Conservation (phyloP, 768 basidiomycete genomes). For the Boletus rubescentipes region DNA sequence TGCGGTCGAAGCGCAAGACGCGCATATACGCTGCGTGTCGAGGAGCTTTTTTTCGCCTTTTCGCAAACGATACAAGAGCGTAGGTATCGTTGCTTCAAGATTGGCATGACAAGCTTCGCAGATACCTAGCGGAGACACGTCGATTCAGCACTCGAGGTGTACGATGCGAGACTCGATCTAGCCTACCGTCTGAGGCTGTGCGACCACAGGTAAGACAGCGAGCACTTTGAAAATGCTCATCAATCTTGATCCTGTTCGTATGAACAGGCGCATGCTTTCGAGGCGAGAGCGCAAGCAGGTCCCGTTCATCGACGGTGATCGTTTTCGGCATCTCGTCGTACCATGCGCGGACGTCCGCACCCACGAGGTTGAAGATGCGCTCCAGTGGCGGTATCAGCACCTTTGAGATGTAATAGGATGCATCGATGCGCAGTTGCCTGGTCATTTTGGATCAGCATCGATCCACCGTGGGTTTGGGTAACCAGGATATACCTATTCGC, state of each 20-base stretch:
- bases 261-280: constrained; percentile 29
- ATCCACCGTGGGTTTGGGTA: background rate
- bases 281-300: constrained; percentile 37
- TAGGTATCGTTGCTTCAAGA: constrained; percentile 54
- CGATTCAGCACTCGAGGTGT: background rate
- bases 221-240: constrained; percentile 70
- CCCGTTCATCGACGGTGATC: constrained; percentile 36
- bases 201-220: constrained; percentile 71
- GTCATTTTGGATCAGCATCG: background rate
- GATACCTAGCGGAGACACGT: constrained; percentile 42
- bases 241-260: constrained; percentile 53
- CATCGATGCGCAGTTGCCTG: constrained; percentile 78
- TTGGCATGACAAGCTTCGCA: constrained; percentile 59
- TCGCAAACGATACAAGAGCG: constrained; percentile 53
- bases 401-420: constrained; percentile 81
- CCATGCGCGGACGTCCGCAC: constrained; percentile 2
- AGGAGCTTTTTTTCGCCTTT: constrained; percentile 53
- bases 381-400: constrained; percentile 89
- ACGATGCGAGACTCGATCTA: background rate
- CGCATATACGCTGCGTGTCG: constrained; percentile 68
- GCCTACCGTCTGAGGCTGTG: constrained; percentile 51
- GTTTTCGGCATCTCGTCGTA: constrained; percentile 8
- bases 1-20: constrained; percentile 61
- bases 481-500: constrained; percentile 50
- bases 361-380: constrained; percentile 76